A percentile compares a stretch with the other conserved stretches of the same genome.
Conservation (phyloP, 2,329 filamentous ascomycete genomes). For the Colletotrichum plurivorum region DNA sequence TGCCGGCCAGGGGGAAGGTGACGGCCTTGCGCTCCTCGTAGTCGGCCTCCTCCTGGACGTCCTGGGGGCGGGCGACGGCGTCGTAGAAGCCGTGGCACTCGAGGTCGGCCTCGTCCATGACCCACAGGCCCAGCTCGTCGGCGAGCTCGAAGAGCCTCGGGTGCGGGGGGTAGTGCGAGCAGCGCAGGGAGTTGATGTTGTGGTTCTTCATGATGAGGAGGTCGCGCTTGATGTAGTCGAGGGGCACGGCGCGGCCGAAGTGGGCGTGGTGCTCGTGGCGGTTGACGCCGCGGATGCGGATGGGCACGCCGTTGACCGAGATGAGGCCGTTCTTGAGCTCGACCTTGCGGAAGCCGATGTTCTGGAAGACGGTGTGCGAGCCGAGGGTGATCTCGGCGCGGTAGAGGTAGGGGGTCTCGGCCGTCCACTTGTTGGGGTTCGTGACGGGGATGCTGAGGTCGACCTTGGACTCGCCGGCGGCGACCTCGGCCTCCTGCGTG, state of each 20-base stretch:
- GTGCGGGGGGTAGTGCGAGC: constrained; percentile 78
- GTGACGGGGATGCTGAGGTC: constrained; percentile 62
- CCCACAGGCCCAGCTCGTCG: constrained; percentile 77
- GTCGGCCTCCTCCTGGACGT: constrained; percentile 69
- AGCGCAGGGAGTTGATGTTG: constrained; percentile 80
- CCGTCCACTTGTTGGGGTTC: constrained; percentile 77
- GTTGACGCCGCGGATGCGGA: constrained; percentile 76
- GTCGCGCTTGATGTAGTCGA: constrained; percentile 73
- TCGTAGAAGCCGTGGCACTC: constrained; percentile 70
- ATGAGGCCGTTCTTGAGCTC: constrained; percentile 73
- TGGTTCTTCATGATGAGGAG: constrained; percentile 77
- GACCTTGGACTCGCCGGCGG: constrained; percentile 48
- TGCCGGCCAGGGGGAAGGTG: constrained; percentile 67
- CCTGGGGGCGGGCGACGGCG: constrained; percentile 62
- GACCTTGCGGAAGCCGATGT: constrained; percentile 74
- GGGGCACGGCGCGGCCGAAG: constrained; percentile 73
- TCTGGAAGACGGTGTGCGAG: constrained; percentile 62
- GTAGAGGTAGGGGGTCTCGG: constrained; percentile 76
- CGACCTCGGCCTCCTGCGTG: constrained; percentile 45
- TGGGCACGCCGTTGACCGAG: constrained; percentile 72
- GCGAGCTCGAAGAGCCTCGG: constrained; percentile 71
- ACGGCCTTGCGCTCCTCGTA: constrained; percentile 73
- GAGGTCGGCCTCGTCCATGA: constrained; percentile 65
- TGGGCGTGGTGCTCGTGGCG: constrained; percentile 79
- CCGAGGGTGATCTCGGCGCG: constrained; percentile 61